phyloP scores from a whole-genome alignment of 2,329 filamentous ascomycete genomes.

The Westerdykella ornata region DNA sequence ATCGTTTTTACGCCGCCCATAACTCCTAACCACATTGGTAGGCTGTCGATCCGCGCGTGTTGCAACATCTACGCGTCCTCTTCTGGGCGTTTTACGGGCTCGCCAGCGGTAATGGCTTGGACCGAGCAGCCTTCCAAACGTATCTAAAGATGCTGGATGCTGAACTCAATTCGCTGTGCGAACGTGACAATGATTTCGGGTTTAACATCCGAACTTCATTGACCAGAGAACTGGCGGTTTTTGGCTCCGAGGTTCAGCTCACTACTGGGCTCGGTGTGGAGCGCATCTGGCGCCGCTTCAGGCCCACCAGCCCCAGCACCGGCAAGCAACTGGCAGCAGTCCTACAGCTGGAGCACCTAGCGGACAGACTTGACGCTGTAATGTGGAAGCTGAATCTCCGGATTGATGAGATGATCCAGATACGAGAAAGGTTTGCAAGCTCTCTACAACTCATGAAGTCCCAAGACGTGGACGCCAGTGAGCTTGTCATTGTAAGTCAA shows the following conservation, averaged over 20 bases:
- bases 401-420: constrained; percentile 32
- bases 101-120: constrained; percentile 39
- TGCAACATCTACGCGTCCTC: constrained; percentile 32
- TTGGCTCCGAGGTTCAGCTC: constrained; percentile 64
- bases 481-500: constrained; percentile 29
- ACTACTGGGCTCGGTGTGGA: constrained; percentile 76
- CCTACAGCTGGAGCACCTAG: constrained; percentile 40
- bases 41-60: constrained; percentile 3
- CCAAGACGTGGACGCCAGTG: constrained; percentile 25
- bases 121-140: constrained; percentile 50
- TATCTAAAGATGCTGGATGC: constrained; percentile 41
- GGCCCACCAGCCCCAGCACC: constrained; percentile 50
- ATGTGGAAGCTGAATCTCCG: constrained; percentile 33
- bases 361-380: constrained; percentile 41
- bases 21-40: too few relatives aligned
- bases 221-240: constrained; percentile 37
- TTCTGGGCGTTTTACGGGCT: constrained; percentile 47
- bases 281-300: constrained; percentile 64
- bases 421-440: constrained; percentile 29
- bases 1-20: too few relatives aligned
- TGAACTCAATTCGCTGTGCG: constrained; percentile 6
- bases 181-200: constrained; percentile 13
- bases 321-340: constrained; percentile 35
- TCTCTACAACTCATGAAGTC: constrained; percentile 27
- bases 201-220: constrained; percentile 20